Conservation (phyloP, 768 basidiomycete genomes). For the Auriscalpium microsporum region DNA sequence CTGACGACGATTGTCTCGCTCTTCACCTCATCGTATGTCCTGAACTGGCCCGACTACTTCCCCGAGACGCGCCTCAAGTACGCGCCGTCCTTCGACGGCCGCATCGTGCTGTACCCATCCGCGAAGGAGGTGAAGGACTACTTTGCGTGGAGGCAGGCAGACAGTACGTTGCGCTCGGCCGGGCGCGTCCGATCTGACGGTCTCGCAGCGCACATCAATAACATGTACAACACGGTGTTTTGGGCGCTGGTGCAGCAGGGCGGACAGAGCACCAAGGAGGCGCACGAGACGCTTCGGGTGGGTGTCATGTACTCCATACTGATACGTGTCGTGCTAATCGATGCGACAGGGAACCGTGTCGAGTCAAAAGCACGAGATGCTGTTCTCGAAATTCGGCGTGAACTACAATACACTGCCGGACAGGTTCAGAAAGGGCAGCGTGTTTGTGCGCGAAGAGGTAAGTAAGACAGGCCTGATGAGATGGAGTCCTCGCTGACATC, state of each 20-base stretch:
- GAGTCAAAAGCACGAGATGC: constrained; percentile 84
- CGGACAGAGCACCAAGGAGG: constrained; percentile 69
- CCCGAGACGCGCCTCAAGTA: constrained; percentile 64
- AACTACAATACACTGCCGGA: constrained; percentile 78
- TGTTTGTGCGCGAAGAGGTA: constrained; percentile 64
- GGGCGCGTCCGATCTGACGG: no score
- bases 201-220: constrained; percentile 86
- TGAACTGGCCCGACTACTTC: constrained; percentile 77
- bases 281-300: constrained; percentile 74
- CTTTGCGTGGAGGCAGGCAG: constrained; percentile 92
- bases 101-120: constrained; percentile 76
- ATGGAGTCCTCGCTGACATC: neutral
- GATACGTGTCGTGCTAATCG: neutral
- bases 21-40: constrained; percentile 88
- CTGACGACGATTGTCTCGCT: constrained; percentile 72
- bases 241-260: constrained; percentile 89
- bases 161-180: constrained; percentile 39
- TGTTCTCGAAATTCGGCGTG: constrained; percentile 72
- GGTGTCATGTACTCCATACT: constrained; percentile 28
- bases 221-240: constrained; percentile 92
- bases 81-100: constrained; percentile 89
- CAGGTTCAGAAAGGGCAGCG: constrained; percentile 78
- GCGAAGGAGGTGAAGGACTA: constrained; percentile 76
- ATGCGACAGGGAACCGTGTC: constrained; percentile 73
- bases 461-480: no score